A percentile compares a stretch with the other conserved stretches of the same genome.
Evolutionary conservation across 495 filamentous ascomycete species (phyloP).

Genomic region (Aspergillus indologenus): DNA sequence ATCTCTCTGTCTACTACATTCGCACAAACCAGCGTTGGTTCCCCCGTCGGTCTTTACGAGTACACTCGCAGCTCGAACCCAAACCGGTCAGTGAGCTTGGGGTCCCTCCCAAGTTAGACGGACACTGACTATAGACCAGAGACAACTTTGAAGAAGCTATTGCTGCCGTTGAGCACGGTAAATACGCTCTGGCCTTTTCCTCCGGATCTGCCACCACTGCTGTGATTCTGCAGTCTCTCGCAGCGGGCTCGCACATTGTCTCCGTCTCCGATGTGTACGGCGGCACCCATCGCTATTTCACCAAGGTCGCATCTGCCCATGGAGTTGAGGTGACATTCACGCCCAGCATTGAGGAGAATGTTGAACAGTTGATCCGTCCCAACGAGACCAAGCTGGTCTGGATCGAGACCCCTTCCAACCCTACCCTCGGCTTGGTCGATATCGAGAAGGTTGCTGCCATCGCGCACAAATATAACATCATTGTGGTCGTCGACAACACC

Average conservation of each 20-base stretch:
- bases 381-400: conserved; percentile 88
- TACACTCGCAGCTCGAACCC: conserved; percentile 91
- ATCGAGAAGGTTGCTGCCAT: conserved; percentile 77
- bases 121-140: conserved; percentile 32
- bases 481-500: conserved; percentile 98
- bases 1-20: conserved; percentile 96
- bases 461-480: conserved; percentile 83
- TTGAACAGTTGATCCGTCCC: conserved; percentile 76
- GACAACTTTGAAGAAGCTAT: conserved; percentile 90
- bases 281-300: conserved; percentile 98
- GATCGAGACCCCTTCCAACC: conserved; percentile 96
- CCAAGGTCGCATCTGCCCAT: conserved; percentile 91
- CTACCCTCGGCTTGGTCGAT: conserved; percentile 86
- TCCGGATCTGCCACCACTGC: conserved; percentile 95
- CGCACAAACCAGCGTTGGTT: conserved; percentile 78
- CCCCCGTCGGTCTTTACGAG: conserved; percentile 82
- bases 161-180: conserved; percentile 87
- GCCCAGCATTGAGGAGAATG: conserved; percentile 81
- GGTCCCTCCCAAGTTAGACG: neutral
- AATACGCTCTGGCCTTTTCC: conserved; percentile 89
- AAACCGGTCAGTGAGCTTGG: conserved; percentile 57
- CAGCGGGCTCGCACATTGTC: conserved; percentile 88
- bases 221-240: conserved; percentile 86
- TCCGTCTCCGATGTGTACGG: conserved; percentile 97
- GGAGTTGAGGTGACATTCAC: conserved; percentile 94